Base-by-base conservation (phyloP, 2,329 filamentous ascomycete genomes). In the Leptographium procerum region DNA sequence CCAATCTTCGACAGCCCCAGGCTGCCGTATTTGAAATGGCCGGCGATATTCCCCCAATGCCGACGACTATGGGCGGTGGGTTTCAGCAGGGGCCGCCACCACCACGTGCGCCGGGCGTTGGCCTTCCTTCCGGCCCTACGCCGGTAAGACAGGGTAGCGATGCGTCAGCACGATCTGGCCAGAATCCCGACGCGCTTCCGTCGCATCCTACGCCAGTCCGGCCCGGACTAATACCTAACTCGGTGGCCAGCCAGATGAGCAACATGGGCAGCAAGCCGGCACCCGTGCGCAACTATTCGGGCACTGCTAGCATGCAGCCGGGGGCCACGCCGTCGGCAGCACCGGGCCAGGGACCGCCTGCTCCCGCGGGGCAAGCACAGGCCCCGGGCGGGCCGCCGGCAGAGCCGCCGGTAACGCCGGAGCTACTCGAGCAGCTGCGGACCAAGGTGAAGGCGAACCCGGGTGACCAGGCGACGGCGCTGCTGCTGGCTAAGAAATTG, bases 401-500 rank as follows among this genome's bases (percentile, higher is more conserved):
- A 0, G 62, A 73, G 43, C 63, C 73, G 2, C 87, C 86, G 0
- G 86, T 97, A 4, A 96, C 91, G 0, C 74, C 81, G 2, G 83
- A 88, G 50, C 89, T 95, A 68, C 76, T 99, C 9, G 88, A 95
- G 64, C 79, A 79, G 26, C 74, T 97, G 10, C 85, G 89, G 34
- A 81, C 82, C 65, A 73, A 77, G 8, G 85, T 88, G 62, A 88
- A 87, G 68, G 77, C 76, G 29, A 88, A 91, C 61, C 84, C 91
- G 0, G 78, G 79, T 33, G 90, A 96, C 64, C 82, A 87, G 61
- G 81, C 80, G 52, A 80, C 84, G 3, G 86, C 88, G 16, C 75
- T 99, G 58, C 75, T 77, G 11, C 77, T 96, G 22, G 91, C 89
- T 1, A 92, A 91, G 73, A 89, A 87, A 65, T 76, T 96, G 6